A percentile compares a stretch with the other conserved stretches of the same genome.
Evolutionary conservation across 306 rosid species (phyloP).

Genomic region (Gleditsia sinensis): DNA sequence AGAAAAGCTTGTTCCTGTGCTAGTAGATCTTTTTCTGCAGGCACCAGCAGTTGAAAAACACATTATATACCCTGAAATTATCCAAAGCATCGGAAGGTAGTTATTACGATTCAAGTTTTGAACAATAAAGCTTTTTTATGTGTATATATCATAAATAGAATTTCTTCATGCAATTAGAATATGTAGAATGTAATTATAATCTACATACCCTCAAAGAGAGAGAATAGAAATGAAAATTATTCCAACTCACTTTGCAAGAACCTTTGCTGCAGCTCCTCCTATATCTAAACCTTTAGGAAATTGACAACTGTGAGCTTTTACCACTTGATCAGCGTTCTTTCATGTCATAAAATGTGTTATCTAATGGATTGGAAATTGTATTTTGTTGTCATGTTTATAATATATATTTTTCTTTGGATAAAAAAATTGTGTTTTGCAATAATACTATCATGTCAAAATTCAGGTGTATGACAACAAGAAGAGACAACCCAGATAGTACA

Average conservation of each 20-base stretch:
- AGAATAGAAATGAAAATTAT: not conserved
- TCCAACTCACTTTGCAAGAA: conserved; percentile 5
- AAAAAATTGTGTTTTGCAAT: conserved; percentile 14
- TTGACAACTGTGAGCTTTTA: conserved; percentile 19
- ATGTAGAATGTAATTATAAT: not conserved
- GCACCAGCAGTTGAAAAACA: conserved; percentile 78
- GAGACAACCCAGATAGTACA: conserved; percentile 85
- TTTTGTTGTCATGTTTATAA: conserved; percentile 8
- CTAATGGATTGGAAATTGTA: conserved; percentile 28
- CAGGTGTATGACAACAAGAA: conserved; percentile 97
- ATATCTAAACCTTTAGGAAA: not conserved
- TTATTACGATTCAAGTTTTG: conserved; percentile 11
- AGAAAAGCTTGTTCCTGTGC: conserved; percentile 84
- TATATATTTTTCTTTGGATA: conserved; percentile 16
- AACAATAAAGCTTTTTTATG: not conserved
- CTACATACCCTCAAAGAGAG: not conserved
- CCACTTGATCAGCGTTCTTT: not conserved
- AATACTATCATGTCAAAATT: conserved; percentile 27
- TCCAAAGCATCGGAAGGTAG: conserved; percentile 96
- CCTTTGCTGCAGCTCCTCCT: conserved; percentile 1
- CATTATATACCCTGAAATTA: conserved; percentile 83
- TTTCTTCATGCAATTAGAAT: not conserved
- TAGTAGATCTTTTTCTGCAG: conserved; percentile 83
- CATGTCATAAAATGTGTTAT: not conserved
- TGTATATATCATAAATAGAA: not conserved